Evolutionary conservation across 2,329 filamentous ascomycete species (phyloP).

Genomic region (Fusarium albidum): DNA sequence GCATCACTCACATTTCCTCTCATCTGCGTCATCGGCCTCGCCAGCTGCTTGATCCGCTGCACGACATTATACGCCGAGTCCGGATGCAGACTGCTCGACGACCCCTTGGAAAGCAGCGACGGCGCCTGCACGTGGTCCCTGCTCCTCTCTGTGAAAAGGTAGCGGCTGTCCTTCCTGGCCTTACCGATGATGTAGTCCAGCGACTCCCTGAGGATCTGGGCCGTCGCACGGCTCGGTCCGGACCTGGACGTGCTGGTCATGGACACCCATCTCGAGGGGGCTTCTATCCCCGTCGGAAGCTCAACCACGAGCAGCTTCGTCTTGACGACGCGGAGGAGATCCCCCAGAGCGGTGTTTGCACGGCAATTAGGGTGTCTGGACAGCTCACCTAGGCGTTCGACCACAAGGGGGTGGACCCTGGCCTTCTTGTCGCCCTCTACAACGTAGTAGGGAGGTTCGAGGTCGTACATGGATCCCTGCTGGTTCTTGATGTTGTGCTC

Average conservation of each 20-base stretch:
- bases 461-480: neutral
- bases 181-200: neutral
- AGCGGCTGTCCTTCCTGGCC: neutral
- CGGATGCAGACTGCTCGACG: neutral
- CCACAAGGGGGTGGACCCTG: neutral
- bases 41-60: neutral
- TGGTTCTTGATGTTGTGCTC: neutral
- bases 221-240: neutral
- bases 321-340: neutral
- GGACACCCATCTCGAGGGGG: no score
- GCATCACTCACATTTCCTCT: slow-evolving; percentile 3
- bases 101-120: neutral
- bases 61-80: neutral
- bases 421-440: neutral
- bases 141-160: neutral
- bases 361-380: neutral
- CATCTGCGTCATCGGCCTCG: neutral
- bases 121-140: neutral
- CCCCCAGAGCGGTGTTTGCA: neutral
- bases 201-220: neutral
- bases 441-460: slow-evolving; percentile 10
- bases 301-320: neutral
- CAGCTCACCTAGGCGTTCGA: neutral
- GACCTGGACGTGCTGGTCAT: no score
- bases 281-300: neutral